Base-by-base conservation (phyloP, 2,329 filamentous ascomycete genomes). In the Bisporella sp. region DNA sequence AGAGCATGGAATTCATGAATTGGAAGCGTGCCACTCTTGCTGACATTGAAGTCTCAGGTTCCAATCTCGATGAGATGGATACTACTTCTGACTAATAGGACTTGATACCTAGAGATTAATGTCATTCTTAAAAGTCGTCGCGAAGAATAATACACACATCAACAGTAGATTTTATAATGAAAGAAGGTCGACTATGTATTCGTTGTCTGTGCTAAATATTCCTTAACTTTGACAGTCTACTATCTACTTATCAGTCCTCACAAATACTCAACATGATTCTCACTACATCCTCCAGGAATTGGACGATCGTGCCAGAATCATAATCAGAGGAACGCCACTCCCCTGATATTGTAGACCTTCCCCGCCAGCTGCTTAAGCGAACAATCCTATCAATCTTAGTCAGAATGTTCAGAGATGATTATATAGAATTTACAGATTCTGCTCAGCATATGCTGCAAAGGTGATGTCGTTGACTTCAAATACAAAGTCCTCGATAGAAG, bases 11-110 rank as follows among this genome's bases (percentile, higher is more conserved):
- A 8, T 90, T 82, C 62, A 70, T 65, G 42, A 65, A 64, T 13
- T 93, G 87, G 88, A 84, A 84, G 65, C 71, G 73, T 4, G 68
- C 65, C 1, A 76, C 89, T 30, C 59, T 87, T 62, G 69, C 67
- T 52, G 74, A 74, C 57, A 79, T 88, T 51, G 67, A 71, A 29
- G 46, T 51, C 35, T 47, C 53, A 9, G 41, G 46, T 37, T 52
- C 54, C 9, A 43, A 45, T 29, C 37, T 53, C 43, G 48, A 56
- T 45, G 48, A 47, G 21, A 46, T 50, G 6, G 44, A 37, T 37
- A n/a, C n/a, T 4, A 37, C 35, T n/a, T 37, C 8, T 9, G 4
- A 37, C 35, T 37, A 37, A n/a, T 21, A 21, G 21, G 21, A 21
- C 21, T 2, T 21, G 21, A 21, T 21, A 3, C 21, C 21, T 3